A percentile compares a stretch with the other conserved stretches of the same genome.
These are phyloP conservation scores for Backusella sp. DNA, from an alignment of 192 early-diverging fungal species.

Conservation along the genomic window DNA sequence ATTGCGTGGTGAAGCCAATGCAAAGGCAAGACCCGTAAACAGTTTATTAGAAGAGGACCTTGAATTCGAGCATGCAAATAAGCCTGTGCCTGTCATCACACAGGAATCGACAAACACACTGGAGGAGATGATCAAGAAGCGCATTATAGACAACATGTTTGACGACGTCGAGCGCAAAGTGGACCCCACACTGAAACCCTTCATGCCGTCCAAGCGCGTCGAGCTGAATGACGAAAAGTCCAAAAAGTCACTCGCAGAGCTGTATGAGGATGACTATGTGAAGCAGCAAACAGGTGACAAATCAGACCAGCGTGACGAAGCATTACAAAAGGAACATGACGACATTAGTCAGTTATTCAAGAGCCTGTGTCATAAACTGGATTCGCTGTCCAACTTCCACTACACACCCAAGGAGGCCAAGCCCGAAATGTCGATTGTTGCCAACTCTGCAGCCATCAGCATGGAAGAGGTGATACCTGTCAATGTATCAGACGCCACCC, in stretches of 20 bases:
- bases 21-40: conserved; percentile 84
- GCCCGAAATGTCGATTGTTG: conserved; percentile 76
- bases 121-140: conserved; percentile 91
- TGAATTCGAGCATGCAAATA: conserved; percentile 86
- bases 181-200: conserved; percentile 68
- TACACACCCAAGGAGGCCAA: conserved; percentile 80
- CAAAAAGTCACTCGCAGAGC: conserved; percentile 84
- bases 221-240: conserved; percentile 87
- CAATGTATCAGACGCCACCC: conserved; percentile 74
- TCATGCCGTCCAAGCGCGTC: conserved; percentile 68
- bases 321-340: conserved; percentile 72
- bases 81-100: conserved; percentile 94
- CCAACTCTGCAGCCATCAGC: conserved; percentile 78
- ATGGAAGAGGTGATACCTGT: conserved; percentile 97
- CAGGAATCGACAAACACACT: conserved; percentile 84
- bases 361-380: conserved; percentile 79
- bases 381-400: conserved; percentile 94
- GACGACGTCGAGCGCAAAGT: conserved; percentile 94
- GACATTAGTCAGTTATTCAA: conserved; percentile 79
- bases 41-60: conserved; percentile 92
- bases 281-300: conserved; percentile 51
- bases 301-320: conserved; percentile 76
- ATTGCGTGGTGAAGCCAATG: conserved; percentile 80
- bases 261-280: conserved; percentile 91
- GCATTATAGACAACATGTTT: conserved; percentile 86